Conservation (phyloP, 495 filamentous ascomycete genomes). For the Oidiodendron maius region DNA sequence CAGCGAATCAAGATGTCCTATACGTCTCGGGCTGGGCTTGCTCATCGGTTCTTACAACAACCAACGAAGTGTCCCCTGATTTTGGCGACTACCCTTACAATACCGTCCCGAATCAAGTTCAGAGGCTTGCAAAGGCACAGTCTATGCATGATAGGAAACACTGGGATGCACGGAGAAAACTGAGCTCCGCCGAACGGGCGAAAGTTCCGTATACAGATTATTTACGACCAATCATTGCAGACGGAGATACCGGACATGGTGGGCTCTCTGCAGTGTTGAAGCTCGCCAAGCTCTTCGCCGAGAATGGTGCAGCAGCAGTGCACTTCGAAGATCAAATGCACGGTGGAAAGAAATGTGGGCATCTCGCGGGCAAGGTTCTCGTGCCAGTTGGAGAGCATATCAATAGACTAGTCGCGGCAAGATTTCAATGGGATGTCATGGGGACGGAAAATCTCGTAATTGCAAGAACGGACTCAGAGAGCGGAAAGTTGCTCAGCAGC, state of each 20-base stretch:
- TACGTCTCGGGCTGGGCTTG: constrained; percentile 98
- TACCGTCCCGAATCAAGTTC: constrained; percentile 96
- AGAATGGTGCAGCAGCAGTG: constrained; percentile 92
- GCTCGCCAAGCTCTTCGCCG: constrained; percentile 96
- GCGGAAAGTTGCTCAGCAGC: constrained; percentile 81
- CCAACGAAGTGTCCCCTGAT: constrained; percentile 94
- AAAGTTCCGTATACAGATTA: constrained; percentile 84
- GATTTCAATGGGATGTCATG: constrained; percentile 99
- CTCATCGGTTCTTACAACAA: constrained; percentile 82
- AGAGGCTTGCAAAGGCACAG: constrained; percentile 92
- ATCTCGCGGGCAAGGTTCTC: constrained; percentile 93
- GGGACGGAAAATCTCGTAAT: constrained; percentile 90
- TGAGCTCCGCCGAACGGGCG: constrained; percentile 65
- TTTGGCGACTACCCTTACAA: constrained; percentile 99
- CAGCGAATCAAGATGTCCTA: constrained; percentile 87
- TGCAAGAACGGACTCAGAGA: constrained; percentile 91
- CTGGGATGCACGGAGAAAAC: constrained; percentile 73
- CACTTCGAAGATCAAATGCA: constrained; percentile 98
- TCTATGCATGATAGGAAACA: constrained; percentile 94
- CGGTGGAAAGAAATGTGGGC: constrained; percentile 97
- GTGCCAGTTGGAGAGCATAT: constrained; percentile 95
- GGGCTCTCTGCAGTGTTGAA: constrained; percentile 90
- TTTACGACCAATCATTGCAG: constrained; percentile 90
- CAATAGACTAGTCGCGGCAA: constrained; percentile 83
- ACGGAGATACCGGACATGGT: constrained; percentile 93